A percentile compares a stretch with the other conserved stretches of the same genome.
Evolutionary conservation across 139 green algal genomes (phyloP).

Genomic region (Prasinococcaceae sp.): DNA sequence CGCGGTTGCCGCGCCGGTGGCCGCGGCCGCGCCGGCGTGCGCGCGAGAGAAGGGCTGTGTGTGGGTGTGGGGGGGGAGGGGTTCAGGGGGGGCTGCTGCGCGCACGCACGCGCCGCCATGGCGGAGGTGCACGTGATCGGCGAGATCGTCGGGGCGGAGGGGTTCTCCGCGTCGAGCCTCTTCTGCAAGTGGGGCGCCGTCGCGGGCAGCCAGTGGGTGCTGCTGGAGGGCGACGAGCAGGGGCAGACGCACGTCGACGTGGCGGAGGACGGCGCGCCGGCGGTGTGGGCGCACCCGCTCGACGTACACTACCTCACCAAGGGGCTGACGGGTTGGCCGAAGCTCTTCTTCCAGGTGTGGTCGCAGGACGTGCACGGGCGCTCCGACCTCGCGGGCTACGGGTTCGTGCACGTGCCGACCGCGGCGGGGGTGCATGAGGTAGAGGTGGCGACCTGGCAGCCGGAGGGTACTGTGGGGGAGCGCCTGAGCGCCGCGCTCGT

Average conservation of each 20-base stretch:
- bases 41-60: too few relatives aligned
- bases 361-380: slow-evolving; percentile 43
- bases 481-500: slow-evolving; percentile 23
- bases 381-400: slow-evolving; percentile 59
- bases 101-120: too few relatives aligned
- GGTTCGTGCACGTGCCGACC: slow-evolving; percentile 59
- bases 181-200: slow-evolving; percentile 60
- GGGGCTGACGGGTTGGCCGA: slow-evolving; percentile 40
- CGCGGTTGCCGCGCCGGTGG: too few relatives aligned
- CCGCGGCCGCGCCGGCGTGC: too few relatives aligned
- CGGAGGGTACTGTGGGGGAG: slow-evolving; percentile 42
- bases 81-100: too few relatives aligned
- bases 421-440: slow-evolving; percentile 45
- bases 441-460: slow-evolving; percentile 50
- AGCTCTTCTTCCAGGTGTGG: slow-evolving; percentile 68
- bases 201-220: slow-evolving; percentile 45
- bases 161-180: slow-evolving; percentile 39
- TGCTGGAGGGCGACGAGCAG: slow-evolving; percentile 46
- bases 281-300: slow-evolving; percentile 55
- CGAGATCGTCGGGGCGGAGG: slow-evolving; percentile 37
- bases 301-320: slow-evolving; percentile 53
- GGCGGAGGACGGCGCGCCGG: slow-evolving; percentile 32
- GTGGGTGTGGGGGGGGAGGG: too few relatives aligned
- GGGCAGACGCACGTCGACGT: slow-evolving; percentile 49
- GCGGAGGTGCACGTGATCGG: slow-evolving; percentile 57